These are phyloP conservation scores for Heterobasidion irregulare DNA, from an alignment of 1,284 basidiomycete species.

Conservation along the genomic window DNA sequence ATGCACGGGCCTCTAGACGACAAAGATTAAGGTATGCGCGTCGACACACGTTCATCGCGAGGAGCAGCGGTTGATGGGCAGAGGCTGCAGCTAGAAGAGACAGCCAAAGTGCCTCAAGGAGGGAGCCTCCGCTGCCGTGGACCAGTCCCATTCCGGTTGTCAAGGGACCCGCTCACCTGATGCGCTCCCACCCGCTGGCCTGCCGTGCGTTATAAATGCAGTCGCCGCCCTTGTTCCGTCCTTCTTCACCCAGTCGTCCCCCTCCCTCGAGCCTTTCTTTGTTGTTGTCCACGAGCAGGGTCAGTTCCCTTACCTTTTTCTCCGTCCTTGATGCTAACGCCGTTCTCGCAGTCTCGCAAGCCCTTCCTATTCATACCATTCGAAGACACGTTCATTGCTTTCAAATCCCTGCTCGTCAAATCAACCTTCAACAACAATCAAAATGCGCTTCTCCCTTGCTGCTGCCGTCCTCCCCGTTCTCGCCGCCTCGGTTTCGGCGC, in stretches of 20 bases:
- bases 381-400: not conserved
- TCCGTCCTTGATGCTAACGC: not conserved
- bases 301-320: slow-evolving; percentile 12
- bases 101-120: not conserved
- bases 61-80: no score
- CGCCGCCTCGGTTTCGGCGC: slow-evolving; percentile 8
- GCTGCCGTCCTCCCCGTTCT: slow-evolving; percentile 11
- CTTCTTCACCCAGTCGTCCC: slow-evolving; percentile 5
- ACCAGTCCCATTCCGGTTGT: not conserved
- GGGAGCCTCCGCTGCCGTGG: no score
- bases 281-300: slow-evolving; percentile 25
- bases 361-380: not conserved
- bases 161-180: not conserved
- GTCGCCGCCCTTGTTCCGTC: not conserved
- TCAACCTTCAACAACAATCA: slow-evolving; percentile 5
- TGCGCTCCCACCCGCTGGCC: not conserved
- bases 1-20: no score
- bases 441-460: slow-evolving; percentile 16
- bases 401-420: not conserved
- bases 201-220: not conserved
- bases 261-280: slow-evolving; percentile 13
- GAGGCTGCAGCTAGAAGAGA: not conserved
- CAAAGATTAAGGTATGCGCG: no score
- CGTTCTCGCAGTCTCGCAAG: slow-evolving; percentile 2
- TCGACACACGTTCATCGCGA: no score